These are phyloP conservation scores for Hyaloperonospora arabidopsidis DNA, from an alignment of 352 stramenopile species.

Conservation along the genomic window DNA sequence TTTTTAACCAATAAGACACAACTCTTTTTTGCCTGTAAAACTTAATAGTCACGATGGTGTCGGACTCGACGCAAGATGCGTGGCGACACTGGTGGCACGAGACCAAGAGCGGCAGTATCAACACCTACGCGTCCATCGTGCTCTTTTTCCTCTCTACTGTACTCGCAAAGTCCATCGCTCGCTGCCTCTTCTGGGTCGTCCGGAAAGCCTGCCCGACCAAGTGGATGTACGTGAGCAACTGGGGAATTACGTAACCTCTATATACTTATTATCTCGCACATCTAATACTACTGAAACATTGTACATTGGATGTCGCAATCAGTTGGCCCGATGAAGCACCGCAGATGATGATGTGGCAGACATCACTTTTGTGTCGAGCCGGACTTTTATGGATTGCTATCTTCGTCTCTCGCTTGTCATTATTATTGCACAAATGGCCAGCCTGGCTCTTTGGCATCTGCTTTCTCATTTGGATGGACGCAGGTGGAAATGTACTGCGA, in stretches of 20 bases:
- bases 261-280: not conserved
- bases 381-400: conserved; percentile 68
- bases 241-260: not conserved
- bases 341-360: conserved; percentile 70
- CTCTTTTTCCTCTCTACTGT: conserved; percentile 75
- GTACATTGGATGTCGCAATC: not conserved
- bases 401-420: conserved; percentile 44
- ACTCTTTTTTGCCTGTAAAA: too few species aligned
- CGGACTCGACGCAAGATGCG: conserved; percentile 40
- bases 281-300: not conserved
- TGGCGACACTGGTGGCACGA: conserved; percentile 55
- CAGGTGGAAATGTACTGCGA: conserved; percentile 48
- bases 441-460: conserved; percentile 60
- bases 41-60: conserved; percentile 21
- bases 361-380: conserved; percentile 48
- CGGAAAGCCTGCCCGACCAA: conserved; percentile 47
- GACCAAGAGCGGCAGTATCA: conserved; percentile 36
- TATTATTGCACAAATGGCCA: conserved; percentile 59
- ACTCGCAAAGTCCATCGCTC: conserved; percentile 58
- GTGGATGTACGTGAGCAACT: conserved; percentile 35
- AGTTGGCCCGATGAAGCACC: conserved; percentile 57
- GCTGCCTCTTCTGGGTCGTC: conserved; percentile 55
- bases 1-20: conserved; percentile 23
- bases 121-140: conserved; percentile 62
- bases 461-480: conserved; percentile 74